Base-by-base conservation (phyloP, 106 monocot species). In the Allium fistulosum region DNA sequence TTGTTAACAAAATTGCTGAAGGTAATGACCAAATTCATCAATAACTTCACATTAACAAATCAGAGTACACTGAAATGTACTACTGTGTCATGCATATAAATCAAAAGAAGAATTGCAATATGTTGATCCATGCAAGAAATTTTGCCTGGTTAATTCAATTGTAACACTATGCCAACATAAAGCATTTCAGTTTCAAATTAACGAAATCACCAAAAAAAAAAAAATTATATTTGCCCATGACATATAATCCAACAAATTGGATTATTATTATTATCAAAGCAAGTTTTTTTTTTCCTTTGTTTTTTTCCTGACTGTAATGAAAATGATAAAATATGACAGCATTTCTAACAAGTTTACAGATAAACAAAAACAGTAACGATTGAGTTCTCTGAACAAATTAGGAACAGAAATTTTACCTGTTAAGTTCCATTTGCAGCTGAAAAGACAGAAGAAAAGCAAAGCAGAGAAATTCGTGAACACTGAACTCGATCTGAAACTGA, bases 381-480 rank as follows among this genome's bases (percentile, higher is more conserved):
- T 66, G 22, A 22, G 22, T 22, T 22, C 22, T 49, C 0, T 66
- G n/a, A 13, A 63, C 61, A 61, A 61, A 17, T 46, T 63, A 48
- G 22, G 52, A 18, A 13, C 59, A 14, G 67, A 46, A 9, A 63
- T 74, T 46, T 6, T 22, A 83, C 83, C 79, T 72, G 80, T 67
- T 53, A 76, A 49, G 22, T 62, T 13, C 6, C 66, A 63, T 16
- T 17, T 49, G 57, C 60, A 69, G 49, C 51, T 61, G 80, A 84
- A 22, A 14, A 77, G 27, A 10, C 72, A 16, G 15, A 77, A n/a
- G n/a, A 63, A 72, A 57, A 76, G 51, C 9, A 72, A 27, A 66
- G 49, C 28, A 22, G 61, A 51, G 12, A 72, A 72, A 67, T 16
- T 27, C 16, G 56, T 65, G 71, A 66, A 59, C 77, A 51, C 58